Evolutionary conservation across 1,284 basidiomycete genomes (phyloP).

Genomic region (Fistulinella staudtii): DNA sequence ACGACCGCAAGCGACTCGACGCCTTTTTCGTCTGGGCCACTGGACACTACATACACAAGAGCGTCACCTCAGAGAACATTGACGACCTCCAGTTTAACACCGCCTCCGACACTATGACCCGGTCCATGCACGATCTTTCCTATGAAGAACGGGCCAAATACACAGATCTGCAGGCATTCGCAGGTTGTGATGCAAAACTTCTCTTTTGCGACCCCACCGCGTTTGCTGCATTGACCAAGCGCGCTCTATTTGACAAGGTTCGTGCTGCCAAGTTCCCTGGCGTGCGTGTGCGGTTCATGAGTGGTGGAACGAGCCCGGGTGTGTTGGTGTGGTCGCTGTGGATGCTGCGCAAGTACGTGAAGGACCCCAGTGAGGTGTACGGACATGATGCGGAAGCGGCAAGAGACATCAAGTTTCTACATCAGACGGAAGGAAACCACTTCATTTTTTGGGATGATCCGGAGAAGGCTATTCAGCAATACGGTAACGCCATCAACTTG

Average conservation of each 20-base stretch:
- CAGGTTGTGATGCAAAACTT: constrained; percentile 13
- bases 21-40: constrained; percentile 15
- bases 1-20: constrained; percentile 16
- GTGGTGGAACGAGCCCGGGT: constrained; percentile 14
- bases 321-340: constrained; percentile 16
- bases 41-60: constrained; percentile 18
- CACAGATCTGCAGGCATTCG: constrained; percentile 10
- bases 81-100: constrained; percentile 23
- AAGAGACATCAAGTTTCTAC: constrained; percentile 18
- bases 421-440: constrained; percentile 26
- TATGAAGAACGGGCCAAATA: constrained; percentile 15
- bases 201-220: constrained; percentile 7
- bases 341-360: constrained; percentile 9
- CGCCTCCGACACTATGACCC: constrained; percentile 2
- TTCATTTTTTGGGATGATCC: constrained; percentile 31
- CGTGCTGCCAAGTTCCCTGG: constrained; percentile 14
- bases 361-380: constrained; percentile 10
- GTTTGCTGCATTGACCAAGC: constrained; percentile 8
- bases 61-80: constrained; percentile 14
- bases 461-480: constrained; percentile 23
- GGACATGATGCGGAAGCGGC: constrained; percentile 18
- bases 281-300: constrained; percentile 23
- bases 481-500: constrained; percentile 7
- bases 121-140: constrained; percentile 17
- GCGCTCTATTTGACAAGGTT: constrained; percentile 22